phyloP scores from a whole-genome alignment of 495 filamentous ascomycete genomes.

The Coniosporium apollinis region DNA sequence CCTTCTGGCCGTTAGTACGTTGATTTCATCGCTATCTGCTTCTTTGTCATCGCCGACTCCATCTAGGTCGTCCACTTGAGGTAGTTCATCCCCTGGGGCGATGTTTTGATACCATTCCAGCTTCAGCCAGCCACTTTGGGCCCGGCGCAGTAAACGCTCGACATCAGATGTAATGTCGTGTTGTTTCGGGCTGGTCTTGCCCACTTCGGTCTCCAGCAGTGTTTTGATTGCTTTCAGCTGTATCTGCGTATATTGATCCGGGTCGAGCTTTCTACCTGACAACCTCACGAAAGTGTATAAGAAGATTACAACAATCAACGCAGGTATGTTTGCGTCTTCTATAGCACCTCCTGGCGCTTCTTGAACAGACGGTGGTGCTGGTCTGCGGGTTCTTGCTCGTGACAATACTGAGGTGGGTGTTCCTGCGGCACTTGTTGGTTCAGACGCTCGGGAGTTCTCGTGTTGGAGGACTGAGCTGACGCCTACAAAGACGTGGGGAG shows the following conservation, averaged over 20 bases:
- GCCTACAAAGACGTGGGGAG: slow-evolving; percentile 50
- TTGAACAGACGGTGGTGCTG: slow-evolving; percentile 4
- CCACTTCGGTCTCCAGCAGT: no score
- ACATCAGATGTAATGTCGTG: no score
- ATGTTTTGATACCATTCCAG: slow-evolving; percentile 22
- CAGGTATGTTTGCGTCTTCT: slow-evolving; percentile 24
- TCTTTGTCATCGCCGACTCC: slow-evolving; percentile 20
- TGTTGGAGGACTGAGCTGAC: slow-evolving; percentile 33
- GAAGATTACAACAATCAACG: slow-evolving; percentile 50
- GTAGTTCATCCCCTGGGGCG: background rate
- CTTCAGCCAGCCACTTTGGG: slow-evolving; percentile 17
- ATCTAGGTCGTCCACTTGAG: slow-evolving; percentile 12
- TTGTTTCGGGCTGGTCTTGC: no score
- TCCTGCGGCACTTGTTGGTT: slow-evolving; percentile 7
- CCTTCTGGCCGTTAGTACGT: no score
- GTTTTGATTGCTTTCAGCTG: no score
- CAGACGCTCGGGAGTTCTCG: slow-evolving; percentile 4
- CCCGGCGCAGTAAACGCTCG: slow-evolving; percentile 14
- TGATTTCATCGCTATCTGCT: slow-evolving; percentile 13
- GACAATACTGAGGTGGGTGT: no score
- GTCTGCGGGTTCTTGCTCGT: no score
- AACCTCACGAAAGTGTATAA: slow-evolving; percentile 30
- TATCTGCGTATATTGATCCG: background rate
- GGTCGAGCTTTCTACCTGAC: background rate
- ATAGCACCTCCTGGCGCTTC: background rate